Conservation (phyloP, 352 stramenopile species). For the Phytophthora citrophthora region DNA sequence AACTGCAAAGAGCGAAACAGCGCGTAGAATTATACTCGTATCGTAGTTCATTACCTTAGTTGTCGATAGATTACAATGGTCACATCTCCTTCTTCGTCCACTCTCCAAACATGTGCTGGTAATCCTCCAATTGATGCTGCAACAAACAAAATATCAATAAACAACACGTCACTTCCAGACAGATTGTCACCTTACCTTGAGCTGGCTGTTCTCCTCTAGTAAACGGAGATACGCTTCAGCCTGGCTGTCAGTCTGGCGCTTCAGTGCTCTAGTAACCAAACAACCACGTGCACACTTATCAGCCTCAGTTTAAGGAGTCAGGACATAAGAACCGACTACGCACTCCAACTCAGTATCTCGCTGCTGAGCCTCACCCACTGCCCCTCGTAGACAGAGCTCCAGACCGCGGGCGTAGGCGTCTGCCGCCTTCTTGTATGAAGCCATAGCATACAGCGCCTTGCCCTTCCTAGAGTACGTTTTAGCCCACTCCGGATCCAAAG, state of each 20-base stretch:
- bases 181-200: slow-evolving; percentile 50
- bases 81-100: slow-evolving; percentile 87
- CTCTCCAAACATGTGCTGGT: slow-evolving; percentile 83
- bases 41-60: not conserved
- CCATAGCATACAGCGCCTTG: slow-evolving; percentile 78
- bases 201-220: slow-evolving; percentile 76
- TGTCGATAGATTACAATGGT: slow-evolving; percentile 10
- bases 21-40: not conserved
- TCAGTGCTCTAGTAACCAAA: slow-evolving; percentile 52
- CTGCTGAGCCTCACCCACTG: slow-evolving; percentile 66
- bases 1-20: slow-evolving; percentile 26
- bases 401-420: slow-evolving; percentile 79
- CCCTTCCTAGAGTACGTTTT: slow-evolving; percentile 83
- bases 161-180: not conserved
- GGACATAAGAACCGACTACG: slow-evolving; percentile 2
- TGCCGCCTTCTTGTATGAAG: slow-evolving; percentile 66
- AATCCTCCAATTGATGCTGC: slow-evolving; percentile 77
- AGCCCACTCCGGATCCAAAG: slow-evolving; percentile 69
- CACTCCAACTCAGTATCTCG: slow-evolving; percentile 79
- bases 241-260: slow-evolving; percentile 71
- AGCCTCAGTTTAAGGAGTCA: not conserved
- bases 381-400: slow-evolving; percentile 75
- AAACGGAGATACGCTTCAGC: slow-evolving; percentile 75
- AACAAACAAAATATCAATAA: not conserved
- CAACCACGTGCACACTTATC: not conserved